These are phyloP conservation scores for Cyberlindnera saturnus DNA, from an alignment of 805 yeast genomes.

Conservation along the genomic window DNA sequence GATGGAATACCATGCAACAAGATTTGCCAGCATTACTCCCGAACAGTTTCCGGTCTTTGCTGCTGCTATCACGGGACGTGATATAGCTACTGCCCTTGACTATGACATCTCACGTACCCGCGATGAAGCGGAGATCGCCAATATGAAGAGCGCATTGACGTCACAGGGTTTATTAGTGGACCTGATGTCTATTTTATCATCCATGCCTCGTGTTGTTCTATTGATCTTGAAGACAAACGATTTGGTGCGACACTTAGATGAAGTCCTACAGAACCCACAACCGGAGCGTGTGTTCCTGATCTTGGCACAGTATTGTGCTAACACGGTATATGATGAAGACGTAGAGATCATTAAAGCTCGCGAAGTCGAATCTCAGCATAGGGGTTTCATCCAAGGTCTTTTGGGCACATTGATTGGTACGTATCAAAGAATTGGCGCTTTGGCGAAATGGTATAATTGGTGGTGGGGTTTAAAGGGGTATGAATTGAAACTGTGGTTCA, in stretches of 20 bases:
- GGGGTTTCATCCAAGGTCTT: background rate
- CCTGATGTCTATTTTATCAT: constrained; percentile 71
- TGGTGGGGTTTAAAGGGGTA: constrained; percentile 3
- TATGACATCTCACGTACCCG: constrained; percentile 55
- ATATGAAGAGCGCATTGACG: constrained; percentile 60
- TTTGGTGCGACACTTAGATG: constrained; percentile 84
- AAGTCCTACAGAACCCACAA: constrained; percentile 68
- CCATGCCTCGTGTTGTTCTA: constrained; percentile 80
- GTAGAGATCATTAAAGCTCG: constrained; percentile 27
- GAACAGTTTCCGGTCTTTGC: constrained; percentile 80
- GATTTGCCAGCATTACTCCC: constrained; percentile 72
- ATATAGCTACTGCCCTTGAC: constrained; percentile 65
- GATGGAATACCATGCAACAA: constrained; percentile 70
- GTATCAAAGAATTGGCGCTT: background rate
- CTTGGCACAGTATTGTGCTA: constrained; percentile 86
- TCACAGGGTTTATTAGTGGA: constrained; percentile 61
- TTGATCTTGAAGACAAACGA: constrained; percentile 91
- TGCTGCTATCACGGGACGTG: constrained; percentile 93
- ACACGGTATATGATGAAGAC: constrained; percentile 66
- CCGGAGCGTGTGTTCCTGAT: constrained; percentile 83
- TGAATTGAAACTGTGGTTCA: constrained; percentile 1
- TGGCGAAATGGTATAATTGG: constrained; percentile 1
- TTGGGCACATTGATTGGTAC: background rate
- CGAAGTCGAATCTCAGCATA: background rate
- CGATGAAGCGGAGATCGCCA: constrained; percentile 53